A percentile compares a stretch with the other conserved stretches of the same genome.
Conservation (phyloP, 176 grass and related monocot species). For the Raddia guianensis region DNA sequence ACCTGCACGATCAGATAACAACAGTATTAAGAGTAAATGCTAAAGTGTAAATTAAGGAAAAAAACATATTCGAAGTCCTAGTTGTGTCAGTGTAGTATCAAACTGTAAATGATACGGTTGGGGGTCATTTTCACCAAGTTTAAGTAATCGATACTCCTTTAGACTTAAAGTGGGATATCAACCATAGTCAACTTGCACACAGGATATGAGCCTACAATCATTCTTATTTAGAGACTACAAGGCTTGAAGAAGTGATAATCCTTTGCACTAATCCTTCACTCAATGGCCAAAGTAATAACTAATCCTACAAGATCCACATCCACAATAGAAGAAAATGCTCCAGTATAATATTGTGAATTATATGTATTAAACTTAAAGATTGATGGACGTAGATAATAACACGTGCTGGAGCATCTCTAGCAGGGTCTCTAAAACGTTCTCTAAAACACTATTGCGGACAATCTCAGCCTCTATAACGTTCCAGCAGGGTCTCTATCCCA, state of each 20-base stretch:
- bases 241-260: conserved; percentile 4
- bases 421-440: too few relatives aligned
- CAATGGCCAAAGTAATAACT: neutral
- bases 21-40: conserved; percentile 1
- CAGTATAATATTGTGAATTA: neutral
- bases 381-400: neutral
- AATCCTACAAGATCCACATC: neutral
- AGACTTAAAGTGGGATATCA: neutral
- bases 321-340: neutral
- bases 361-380: neutral
- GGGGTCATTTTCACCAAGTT: conserved; percentile 1
- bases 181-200: neutral
- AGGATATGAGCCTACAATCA: neutral
- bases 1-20: conserved; percentile 68
- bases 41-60: neutral
- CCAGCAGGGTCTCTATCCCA: too few relatives aligned
- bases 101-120: neutral
- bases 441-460: too few relatives aligned
- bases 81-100: conserved; percentile 4
- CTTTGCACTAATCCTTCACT: neutral
- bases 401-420: too few relatives aligned
- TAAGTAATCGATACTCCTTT: neutral
- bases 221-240: conserved; percentile 29
- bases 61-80: neutral
- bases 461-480: too few relatives aligned